phyloP scores from a whole-genome alignment of 2,329 filamentous ascomycete genomes.

The Nothophaeocryptopus gaeumannii region DNA sequence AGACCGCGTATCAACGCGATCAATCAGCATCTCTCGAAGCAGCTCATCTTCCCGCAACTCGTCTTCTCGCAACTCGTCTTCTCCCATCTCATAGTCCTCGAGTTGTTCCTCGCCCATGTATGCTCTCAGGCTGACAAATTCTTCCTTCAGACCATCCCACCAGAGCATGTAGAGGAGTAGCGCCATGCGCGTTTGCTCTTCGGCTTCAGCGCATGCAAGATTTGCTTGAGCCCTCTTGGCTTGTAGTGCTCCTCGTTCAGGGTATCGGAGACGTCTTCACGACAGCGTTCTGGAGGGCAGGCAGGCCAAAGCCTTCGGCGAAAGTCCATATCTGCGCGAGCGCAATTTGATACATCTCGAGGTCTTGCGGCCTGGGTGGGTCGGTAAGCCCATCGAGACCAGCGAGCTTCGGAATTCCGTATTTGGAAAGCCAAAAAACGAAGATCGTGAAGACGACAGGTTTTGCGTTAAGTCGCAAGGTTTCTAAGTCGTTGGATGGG shows the following conservation, averaged over 20 bases:
- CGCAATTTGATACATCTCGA: neutral
- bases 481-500: neutral
- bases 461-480: neutral
- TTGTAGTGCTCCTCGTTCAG: neutral
- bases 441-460: neutral
- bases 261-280: conserved; percentile 1
- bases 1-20: neutral
- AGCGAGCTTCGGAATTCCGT: neutral
- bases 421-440: conserved; percentile 3
- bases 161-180: conserved; percentile 9
- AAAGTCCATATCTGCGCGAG: conserved; percentile 1
- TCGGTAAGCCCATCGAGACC: neutral
- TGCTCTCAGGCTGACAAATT: neutral
- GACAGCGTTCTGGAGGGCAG: conserved; percentile 1
- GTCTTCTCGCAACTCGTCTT: neutral
- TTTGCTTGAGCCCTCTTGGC: no score
- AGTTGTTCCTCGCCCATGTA: no score
- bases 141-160: conserved; percentile 2
- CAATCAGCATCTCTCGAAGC: neutral
- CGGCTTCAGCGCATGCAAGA: neutral
- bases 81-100: no score
- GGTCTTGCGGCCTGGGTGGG: neutral
- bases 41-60: neutral
- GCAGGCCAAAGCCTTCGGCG: neutral
- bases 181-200: neutral